Conservation (phyloP, 306 rosid genomes). For the Carpinus viminea region DNA sequence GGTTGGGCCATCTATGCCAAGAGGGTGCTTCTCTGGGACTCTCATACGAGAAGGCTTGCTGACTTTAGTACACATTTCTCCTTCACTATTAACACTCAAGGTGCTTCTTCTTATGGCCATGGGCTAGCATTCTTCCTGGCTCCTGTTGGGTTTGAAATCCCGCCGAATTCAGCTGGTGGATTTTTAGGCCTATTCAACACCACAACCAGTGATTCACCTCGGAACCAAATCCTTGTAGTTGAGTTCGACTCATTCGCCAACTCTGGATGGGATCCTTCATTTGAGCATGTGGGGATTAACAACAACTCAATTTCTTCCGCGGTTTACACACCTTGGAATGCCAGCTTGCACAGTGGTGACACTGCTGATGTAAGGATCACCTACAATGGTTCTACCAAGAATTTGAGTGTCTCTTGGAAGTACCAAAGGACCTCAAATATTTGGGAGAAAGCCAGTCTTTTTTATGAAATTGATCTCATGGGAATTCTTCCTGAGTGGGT, state of each 20-base stretch:
- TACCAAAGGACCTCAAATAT: constrained; percentile 3
- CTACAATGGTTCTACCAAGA: constrained; percentile 29
- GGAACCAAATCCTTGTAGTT: background rate
- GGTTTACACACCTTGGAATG: constrained; percentile 7
- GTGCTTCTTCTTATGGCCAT: background rate
- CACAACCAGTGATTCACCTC: background rate
- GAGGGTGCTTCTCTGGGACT: constrained; percentile 8
- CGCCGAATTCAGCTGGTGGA: background rate
- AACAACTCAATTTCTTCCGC: background rate
- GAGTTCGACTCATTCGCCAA: background rate
- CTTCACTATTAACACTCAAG: background rate
- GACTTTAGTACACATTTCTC: constrained; percentile 10
- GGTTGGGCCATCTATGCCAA: constrained; percentile 11
- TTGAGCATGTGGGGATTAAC: background rate
- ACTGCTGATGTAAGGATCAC: constrained; percentile 24
- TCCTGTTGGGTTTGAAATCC: constrained; percentile 12
- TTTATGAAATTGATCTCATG: no score
- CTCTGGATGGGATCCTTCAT: background rate
- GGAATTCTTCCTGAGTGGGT: constrained; percentile 24
- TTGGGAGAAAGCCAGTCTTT: background rate
- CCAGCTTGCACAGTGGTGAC: constrained; percentile 11
- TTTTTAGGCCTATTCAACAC: background rate
- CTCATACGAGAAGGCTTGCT: constrained; percentile 4
- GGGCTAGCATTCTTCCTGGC: constrained; percentile 17
- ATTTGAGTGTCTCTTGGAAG: constrained; percentile 11